phyloP scores from a whole-genome alignment of 768 basidiomycete species.

The Pisolithus marmoratus region DNA sequence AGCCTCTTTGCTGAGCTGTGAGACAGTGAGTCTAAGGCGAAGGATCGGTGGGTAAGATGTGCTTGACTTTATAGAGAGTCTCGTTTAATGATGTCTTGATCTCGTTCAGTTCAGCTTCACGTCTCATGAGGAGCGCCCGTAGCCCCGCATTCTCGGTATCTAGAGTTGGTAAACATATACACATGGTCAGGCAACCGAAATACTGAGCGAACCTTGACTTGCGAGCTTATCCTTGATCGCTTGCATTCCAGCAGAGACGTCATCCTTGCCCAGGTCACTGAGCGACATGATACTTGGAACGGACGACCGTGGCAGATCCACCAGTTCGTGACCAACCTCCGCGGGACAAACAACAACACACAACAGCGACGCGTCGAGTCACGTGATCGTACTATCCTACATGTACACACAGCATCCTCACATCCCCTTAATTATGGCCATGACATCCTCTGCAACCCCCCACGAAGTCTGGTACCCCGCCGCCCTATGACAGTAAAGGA shows the following conservation, averaged over 20 bases:
- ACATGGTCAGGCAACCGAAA: background rate
- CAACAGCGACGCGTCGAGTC: constrained; percentile 24
- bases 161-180: constrained; percentile 12
- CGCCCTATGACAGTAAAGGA: constrained; percentile 12
- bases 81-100: constrained; percentile 30
- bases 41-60: background rate
- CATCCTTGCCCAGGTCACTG: constrained; percentile 34
- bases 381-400: constrained; percentile 25
- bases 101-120: constrained; percentile 32
- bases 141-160: constrained; percentile 33
- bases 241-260: constrained; percentile 34
- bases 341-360: constrained; percentile 20
- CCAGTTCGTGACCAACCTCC: background rate
- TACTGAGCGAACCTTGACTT: constrained; percentile 27
- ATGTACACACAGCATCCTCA: background rate
- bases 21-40: constrained; percentile 5
- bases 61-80: constrained; percentile 31
- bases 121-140: constrained; percentile 30
- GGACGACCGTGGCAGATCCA: constrained; percentile 2
- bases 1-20: constrained; percentile 52
- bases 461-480: constrained; percentile 38
- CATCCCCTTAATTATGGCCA: constrained; percentile 17
- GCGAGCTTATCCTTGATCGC: constrained; percentile 32
- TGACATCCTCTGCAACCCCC: constrained; percentile 39
- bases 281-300: constrained; percentile 28